A percentile compares a stretch with the other conserved stretches of the same genome.
These are phyloP conservation scores for Infundibulicybe gibba DNA, from an alignment of 768 basidiomycete species.

Conservation along the genomic window DNA sequence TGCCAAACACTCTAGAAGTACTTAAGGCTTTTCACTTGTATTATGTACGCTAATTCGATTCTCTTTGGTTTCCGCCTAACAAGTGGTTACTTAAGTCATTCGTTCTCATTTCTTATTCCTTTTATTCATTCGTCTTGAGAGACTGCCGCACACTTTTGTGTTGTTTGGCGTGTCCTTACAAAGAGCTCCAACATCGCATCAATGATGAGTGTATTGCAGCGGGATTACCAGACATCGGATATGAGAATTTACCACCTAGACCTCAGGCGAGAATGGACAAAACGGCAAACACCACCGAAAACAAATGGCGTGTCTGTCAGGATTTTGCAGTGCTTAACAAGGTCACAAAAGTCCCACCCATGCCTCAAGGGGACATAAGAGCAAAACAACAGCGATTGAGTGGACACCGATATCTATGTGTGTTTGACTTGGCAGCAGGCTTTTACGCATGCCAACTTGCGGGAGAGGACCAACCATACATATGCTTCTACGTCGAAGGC, in stretches of 20 bases:
- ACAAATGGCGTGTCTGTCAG: slow-evolving; percentile 32
- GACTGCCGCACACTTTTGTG: no score
- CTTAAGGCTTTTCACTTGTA: no score
- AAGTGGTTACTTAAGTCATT: no score
- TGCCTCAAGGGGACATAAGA: slow-evolving; percentile 25
- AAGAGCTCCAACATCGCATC: slow-evolving; percentile 24
- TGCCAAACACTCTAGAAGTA: no score
- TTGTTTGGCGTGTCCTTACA: no score
- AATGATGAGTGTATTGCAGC: no score
- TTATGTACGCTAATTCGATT: no score
- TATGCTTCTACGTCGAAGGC: slow-evolving; percentile 31
- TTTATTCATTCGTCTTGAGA: no score
- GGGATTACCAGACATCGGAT: slow-evolving; percentile 19
- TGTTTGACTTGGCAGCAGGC: slow-evolving; percentile 8
- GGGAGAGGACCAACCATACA: slow-evolving; percentile 16
- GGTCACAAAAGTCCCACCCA: slow-evolving; percentile 18
- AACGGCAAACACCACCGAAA: neutral
- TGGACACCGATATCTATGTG: slow-evolving; percentile 26
- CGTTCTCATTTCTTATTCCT: no score
- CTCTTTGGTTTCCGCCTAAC: no score
- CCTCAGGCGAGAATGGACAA: neutral
- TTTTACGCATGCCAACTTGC: slow-evolving; percentile 20
- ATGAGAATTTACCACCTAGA: slow-evolving; percentile 18
- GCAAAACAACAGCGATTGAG: slow-evolving; percentile 28
- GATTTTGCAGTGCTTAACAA: slow-evolving; percentile 29